phyloP scores from a whole-genome alignment of 805 yeast species.

The Wickerhamiella sergipiensis region DNA sequence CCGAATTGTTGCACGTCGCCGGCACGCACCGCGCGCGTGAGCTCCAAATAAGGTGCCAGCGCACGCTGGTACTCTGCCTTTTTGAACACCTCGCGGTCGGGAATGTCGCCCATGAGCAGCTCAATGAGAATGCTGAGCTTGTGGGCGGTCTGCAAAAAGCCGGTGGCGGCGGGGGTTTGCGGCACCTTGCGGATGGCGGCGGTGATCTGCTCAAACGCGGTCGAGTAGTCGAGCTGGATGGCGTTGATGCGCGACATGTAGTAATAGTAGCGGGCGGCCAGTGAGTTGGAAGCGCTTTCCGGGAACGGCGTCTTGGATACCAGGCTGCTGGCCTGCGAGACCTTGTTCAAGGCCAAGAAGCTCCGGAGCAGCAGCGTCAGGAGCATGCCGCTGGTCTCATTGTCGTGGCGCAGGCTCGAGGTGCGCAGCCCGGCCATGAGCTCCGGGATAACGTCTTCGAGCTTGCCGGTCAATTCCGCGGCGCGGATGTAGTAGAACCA shows the following conservation, averaged over 20 bases:
- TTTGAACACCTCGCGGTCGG: constrained; percentile 71
- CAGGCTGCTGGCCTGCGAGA: constrained; percentile 76
- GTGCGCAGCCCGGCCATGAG: constrained; percentile 68
- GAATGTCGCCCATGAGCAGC: constrained; percentile 91
- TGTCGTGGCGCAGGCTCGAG: constrained; percentile 82
- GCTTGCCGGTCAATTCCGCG: constrained; percentile 43
- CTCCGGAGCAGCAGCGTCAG: constrained; percentile 77
- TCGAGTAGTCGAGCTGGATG: constrained; percentile 81
- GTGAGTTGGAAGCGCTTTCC: constrained; percentile 65
- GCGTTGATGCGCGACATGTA: constrained; percentile 85
- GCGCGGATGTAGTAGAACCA: constrained; percentile 86
- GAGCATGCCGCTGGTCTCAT: constrained; percentile 78
- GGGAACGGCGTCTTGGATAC: constrained; percentile 87
- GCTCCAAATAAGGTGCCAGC: constrained; percentile 68
- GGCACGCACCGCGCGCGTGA: constrained; percentile 79
- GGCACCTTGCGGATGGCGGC: constrained; percentile 97
- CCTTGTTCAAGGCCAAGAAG: constrained; percentile 64
- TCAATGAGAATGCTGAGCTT: constrained; percentile 82
- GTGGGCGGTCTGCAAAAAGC: constrained; percentile 80
- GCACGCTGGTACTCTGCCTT: constrained; percentile 46
- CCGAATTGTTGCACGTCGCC: constrained; percentile 82
- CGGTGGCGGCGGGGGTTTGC: constrained; percentile 68
- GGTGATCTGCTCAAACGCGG: constrained; percentile 78
- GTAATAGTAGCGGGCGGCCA: constrained; percentile 83
- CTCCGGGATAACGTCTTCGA: constrained; percentile 49